Evolutionary conservation across 805 yeast species (phyloP), one percentile per base, ranked within the genome.

Genomic region (Hemisphaericaspora nanyangensis): DNA sequence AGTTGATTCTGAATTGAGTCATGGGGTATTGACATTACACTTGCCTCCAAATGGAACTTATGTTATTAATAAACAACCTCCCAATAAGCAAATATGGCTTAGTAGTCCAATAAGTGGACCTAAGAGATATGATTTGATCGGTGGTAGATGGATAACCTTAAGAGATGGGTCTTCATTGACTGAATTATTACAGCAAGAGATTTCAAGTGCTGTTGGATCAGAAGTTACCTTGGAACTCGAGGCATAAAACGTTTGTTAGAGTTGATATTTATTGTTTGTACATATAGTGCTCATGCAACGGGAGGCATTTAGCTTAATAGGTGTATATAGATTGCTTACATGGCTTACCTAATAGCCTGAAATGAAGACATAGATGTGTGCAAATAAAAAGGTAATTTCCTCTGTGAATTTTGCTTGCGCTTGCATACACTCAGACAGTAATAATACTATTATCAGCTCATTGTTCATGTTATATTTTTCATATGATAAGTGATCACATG

Each of bases 31-130:
- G 62, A 80, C 91, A 1, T 58, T 93, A 41, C 77, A 71, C 6
- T 51, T 85, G 13, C 86, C 91, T 3, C 76, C 80, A 1, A 67
- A 70, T 13, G 98, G 97, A 1, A 76, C 90, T 0, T 93, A 93
- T 56, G 95, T 93, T 20, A 82, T 93, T 55, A 93, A 93, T 67
- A 91, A 89, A 56, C 98, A 93, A 63, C 99, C 99, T 1, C 97
- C 99, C 3, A 93, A 89, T 63, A 84, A 86, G 62, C 99, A 93
- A 60, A 83, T 93, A 22, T 93, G 99, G 99, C 72, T 91, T 38
- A 79, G 95, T 43, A 85, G 95, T 31, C 99, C 99, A 0, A 55
- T 88, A 3, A 84, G 95, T 6, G 99, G 99, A 0, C 99, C 99
- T 5, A 88, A 89, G 55, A 53, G 73, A 40, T 63, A 56, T 43